Evolutionary conservation across 768 basidiomycete species (phyloP).

Genomic region (Clitopilus passeckerianus): DNA sequence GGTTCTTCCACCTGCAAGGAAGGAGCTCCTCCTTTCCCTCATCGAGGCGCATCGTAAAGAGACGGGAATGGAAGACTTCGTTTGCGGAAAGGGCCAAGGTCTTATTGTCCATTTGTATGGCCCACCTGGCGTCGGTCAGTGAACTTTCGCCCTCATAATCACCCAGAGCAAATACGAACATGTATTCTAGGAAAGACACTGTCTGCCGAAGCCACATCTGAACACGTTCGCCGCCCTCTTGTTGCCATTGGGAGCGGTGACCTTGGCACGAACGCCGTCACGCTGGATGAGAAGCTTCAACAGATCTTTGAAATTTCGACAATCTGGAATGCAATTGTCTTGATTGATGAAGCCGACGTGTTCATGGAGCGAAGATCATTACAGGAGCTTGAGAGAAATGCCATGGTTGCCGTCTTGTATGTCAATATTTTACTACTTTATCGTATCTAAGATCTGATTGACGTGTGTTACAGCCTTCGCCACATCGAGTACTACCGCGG

Average conservation of each 20-base stretch:
- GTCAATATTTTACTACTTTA: constrained; percentile 12
- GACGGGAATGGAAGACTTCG: constrained; percentile 50
- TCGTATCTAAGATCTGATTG: constrained; percentile 20
- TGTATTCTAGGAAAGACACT: constrained; percentile 38
- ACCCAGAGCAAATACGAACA: neutral
- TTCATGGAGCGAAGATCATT: constrained; percentile 64
- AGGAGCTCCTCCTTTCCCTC: constrained; percentile 46
- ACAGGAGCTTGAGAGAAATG: constrained; percentile 59
- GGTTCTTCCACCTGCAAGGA: constrained; percentile 45
- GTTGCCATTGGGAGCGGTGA: constrained; percentile 50
- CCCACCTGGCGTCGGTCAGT: constrained; percentile 48
- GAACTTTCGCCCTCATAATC: neutral
- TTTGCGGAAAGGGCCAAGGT: constrained; percentile 53
- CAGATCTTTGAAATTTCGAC: constrained; percentile 44
- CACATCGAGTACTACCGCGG: constrained; percentile 49
- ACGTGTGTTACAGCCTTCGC: constrained; percentile 31
- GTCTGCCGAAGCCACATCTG: constrained; percentile 51
- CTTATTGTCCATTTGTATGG: constrained; percentile 48
- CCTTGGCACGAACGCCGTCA: constrained; percentile 38
- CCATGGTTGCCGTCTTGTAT: constrained; percentile 65
- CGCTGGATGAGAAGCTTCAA: constrained; percentile 36
- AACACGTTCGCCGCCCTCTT: constrained; percentile 43
- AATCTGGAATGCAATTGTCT: constrained; percentile 50
- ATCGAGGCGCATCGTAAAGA: constrained; percentile 48
- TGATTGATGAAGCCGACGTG: constrained; percentile 61